Conservation (phyloP, 306 rosid species). For the Vicia villosa region DNA sequence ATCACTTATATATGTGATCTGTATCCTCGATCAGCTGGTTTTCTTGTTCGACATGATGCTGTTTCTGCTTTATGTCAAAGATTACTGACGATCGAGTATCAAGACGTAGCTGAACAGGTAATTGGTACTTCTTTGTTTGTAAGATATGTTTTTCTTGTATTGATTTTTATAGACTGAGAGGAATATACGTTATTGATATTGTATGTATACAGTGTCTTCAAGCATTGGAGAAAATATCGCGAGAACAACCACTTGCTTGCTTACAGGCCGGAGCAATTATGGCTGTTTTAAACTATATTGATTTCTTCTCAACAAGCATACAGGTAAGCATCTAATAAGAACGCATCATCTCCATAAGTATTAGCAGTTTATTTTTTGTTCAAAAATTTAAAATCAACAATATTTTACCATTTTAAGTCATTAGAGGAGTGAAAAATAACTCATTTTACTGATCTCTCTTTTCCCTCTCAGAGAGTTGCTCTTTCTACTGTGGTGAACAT, state of each 20-base stretch:
- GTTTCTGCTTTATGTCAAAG: constrained; percentile 81
- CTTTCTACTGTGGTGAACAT: constrained; percentile 92
- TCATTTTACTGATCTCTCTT: constrained; percentile 12
- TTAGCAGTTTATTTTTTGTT: not conserved
- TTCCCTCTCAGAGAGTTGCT: constrained; percentile 80
- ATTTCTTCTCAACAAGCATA: constrained; percentile 87
- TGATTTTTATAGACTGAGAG: constrained; percentile 11
- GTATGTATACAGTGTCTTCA: constrained; percentile 73
- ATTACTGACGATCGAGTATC: constrained; percentile 75
- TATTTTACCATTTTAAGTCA: constrained; percentile 9
- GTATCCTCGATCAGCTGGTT: constrained; percentile 76
- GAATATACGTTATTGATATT: constrained; percentile 27
- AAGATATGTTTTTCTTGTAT: not conserved
- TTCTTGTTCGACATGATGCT: constrained; percentile 86
- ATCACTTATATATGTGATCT: constrained; percentile 89
- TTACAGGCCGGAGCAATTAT: constrained; percentile 87
- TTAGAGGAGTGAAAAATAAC: constrained; percentile 18
- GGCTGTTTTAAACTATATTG: constrained; percentile 85
- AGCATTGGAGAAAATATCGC: constrained; percentile 98
- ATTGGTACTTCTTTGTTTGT: constrained; percentile 31
- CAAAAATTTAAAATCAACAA: not conserved
- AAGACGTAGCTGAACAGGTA: constrained; percentile 99
- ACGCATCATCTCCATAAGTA: constrained; percentile 10
- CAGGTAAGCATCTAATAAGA: constrained; percentile 61
- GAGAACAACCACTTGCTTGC: constrained; percentile 95